Evolutionary conservation across 768 basidiomycete genomes (phyloP).

Genomic region (Trametopsis cervina): DNA sequence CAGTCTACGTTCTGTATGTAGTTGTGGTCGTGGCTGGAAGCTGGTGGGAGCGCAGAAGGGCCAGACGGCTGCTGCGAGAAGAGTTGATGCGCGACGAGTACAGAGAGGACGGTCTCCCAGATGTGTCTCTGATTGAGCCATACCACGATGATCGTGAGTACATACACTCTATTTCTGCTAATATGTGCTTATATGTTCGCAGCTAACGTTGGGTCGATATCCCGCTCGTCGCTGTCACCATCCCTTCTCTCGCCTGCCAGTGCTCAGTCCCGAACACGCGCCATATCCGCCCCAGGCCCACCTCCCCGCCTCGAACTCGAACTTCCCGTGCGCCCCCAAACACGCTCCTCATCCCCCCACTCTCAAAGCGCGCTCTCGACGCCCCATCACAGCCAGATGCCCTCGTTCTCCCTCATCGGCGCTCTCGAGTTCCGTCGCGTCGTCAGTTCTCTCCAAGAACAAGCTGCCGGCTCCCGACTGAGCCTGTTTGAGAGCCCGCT

Average conservation of each 20-base stretch:
- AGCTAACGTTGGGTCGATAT: too few relatives aligned
- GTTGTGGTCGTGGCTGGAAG: constrained; percentile 63
- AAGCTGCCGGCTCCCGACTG: constrained; percentile 55
- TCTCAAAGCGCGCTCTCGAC: constrained; percentile 15
- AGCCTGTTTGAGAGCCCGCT: constrained; percentile 58
- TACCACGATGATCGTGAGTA: constrained; percentile 60
- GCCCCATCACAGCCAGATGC: constrained; percentile 43
- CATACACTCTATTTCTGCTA: constrained; percentile 7
- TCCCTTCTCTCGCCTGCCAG: too few relatives aligned
- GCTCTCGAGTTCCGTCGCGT: constrained; percentile 95
- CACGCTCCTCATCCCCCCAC: constrained; percentile 46
- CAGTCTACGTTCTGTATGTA: constrained; percentile 75
- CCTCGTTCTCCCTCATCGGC: constrained; percentile 87
- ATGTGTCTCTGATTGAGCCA: constrained; percentile 34
- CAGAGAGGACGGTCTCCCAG: constrained; percentile 35
- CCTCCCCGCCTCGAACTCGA: constrained; percentile 29
- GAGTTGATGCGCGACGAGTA: constrained; percentile 54
- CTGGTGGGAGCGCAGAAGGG: constrained; percentile 64
- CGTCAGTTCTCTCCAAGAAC: constrained; percentile 68
- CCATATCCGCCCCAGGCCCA: constrained; percentile 29
- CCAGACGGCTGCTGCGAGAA: constrained; percentile 40
- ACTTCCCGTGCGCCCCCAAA: constrained; percentile 35
- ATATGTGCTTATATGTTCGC: constrained; percentile 9
- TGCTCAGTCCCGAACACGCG: constrained; percentile 27
- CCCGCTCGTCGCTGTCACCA: too few relatives aligned